Percentiles rank a stretch among this genome's conserved stretches.
Evolutionary conservation across 352 stramenopile species (phyloP).

Genomic region (Phytophthora sojae): DNA sequence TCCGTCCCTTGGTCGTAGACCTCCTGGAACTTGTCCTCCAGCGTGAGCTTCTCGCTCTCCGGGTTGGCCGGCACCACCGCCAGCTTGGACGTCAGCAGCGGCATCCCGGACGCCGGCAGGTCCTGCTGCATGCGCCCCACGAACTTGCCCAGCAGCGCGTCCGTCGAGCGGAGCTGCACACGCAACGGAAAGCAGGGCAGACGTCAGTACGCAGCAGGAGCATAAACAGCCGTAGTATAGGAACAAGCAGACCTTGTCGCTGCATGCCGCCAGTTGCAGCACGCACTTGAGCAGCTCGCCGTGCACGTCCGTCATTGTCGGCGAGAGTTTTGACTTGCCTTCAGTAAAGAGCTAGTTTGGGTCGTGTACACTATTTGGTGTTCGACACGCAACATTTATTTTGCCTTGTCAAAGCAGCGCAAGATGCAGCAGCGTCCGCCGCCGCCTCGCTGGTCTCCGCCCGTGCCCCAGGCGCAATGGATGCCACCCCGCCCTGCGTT

Average conservation of each 20-base stretch:
- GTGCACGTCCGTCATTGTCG: slow-evolving; percentile 58
- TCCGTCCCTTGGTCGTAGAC: slow-evolving; percentile 62
- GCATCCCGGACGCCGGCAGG: slow-evolving; percentile 55
- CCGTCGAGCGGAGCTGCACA: slow-evolving; percentile 60
- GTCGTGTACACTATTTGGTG: background rate
- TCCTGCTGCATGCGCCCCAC: slow-evolving; percentile 49
- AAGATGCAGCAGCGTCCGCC: slow-evolving; percentile 9
- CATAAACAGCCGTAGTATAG: background rate
- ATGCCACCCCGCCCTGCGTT: slow-evolving; percentile 17
- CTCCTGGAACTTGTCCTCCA: slow-evolving; percentile 66
- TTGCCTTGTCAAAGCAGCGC: background rate
- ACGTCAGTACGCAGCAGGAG: background rate
- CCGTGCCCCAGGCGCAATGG: slow-evolving; percentile 10
- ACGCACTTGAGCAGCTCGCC: slow-evolving; percentile 78
- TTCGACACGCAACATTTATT: background rate
- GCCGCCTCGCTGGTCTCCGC: slow-evolving; percentile 24
- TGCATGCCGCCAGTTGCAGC: slow-evolving; percentile 76
- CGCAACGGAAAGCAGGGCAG: background rate
- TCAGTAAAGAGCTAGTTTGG: background rate
- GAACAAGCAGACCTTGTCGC: slow-evolving; percentile 60
- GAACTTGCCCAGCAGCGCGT: slow-evolving; percentile 54
- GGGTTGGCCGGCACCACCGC: slow-evolving; percentile 57
- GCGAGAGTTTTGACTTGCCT: background rate
- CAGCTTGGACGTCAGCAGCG: slow-evolving; percentile 66
- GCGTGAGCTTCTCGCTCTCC: slow-evolving; percentile 36